Base-by-base conservation (phyloP, 2,329 filamentous ascomycete genomes). In the Fusarium equiseti region DNA sequence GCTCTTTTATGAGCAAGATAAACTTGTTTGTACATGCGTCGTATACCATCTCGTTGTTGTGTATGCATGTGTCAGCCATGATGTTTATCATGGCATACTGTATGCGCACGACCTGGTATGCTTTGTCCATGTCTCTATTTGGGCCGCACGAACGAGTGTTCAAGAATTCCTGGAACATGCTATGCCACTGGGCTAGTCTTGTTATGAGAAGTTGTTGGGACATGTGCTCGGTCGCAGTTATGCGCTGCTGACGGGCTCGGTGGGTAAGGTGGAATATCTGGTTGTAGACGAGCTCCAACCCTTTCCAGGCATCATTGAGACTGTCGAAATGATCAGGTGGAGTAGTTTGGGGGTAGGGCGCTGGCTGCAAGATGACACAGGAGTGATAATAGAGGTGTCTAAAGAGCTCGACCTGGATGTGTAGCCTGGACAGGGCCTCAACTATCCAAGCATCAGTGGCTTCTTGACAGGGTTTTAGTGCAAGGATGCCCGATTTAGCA, bases 81-180 rank as follows among this genome's bases (percentile, higher is more conserved):
- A 87, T 82, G 7, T 67, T 74, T 1, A 80, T 78, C 81, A 87
- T 80, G 53, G 74, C 77, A 68, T 85, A 77, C 60, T 85, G 83
- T 5, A 78, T 60, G 6, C 56, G 65, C 1, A 86, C 71, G 1
- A 85, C 62, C 48, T 71, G 65, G 35, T 57, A 61, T 2, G 64
- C 57, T 46, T 80, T 73, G 20, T 54, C 51, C 20, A 72, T 65
- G 9, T 60, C 68, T n/a, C 62, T 64, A 4, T 74, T 62, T 20
- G 71, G 62, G 3, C 71, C 54, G 18, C 53, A 52, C 5, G 57
- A 46, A 2, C 71, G 15, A 3, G 59, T 57, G 13, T 59, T 43
- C 10, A 68, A 62, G 10, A 78, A 78, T 2, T 68, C 59, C 18
- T 77, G 55, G 18, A 77, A 78, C 16, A 71, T 68, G n/a, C 60